These are phyloP conservation scores for Blastobotrys petasosporus DNA, from an alignment of 1,139 yeast species.

Conservation along the genomic window DNA sequence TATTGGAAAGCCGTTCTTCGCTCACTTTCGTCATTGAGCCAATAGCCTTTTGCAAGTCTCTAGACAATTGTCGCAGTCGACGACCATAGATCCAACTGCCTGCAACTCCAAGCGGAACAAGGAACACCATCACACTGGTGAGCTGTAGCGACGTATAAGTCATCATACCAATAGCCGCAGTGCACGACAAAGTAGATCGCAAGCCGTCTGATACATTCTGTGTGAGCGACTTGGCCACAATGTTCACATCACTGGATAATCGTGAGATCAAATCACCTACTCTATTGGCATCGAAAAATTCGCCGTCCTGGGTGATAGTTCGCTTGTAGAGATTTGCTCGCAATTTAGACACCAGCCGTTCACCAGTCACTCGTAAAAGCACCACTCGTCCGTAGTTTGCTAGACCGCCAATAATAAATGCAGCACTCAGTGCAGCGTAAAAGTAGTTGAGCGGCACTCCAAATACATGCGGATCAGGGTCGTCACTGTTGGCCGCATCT, in stretches of 20 bases:
- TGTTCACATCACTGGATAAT: slow-evolving; percentile 81
- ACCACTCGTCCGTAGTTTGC: slow-evolving; percentile 80
- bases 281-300: slow-evolving; percentile 85
- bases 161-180: slow-evolving; percentile 91
- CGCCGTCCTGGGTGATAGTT: slow-evolving; percentile 80
- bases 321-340: slow-evolving; percentile 71
- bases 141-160: slow-evolving; percentile 74
- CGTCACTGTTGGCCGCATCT: slow-evolving; percentile 47
- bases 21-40: slow-evolving; percentile 84
- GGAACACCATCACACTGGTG: slow-evolving; percentile 65
- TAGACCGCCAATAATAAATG: slow-evolving; percentile 62
- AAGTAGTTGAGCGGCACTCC: slow-evolving; percentile 47
- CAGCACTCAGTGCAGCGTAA: slow-evolving; percentile 43
- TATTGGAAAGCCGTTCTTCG: slow-evolving; percentile 84
- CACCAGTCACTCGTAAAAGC: slow-evolving; percentile 71
- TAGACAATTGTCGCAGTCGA: slow-evolving; percentile 65
- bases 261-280: slow-evolving; percentile 92
- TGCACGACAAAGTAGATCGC: slow-evolving; percentile 52
- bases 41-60: slow-evolving; percentile 75
- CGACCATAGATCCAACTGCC: slow-evolving; percentile 79
- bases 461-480: slow-evolving; percentile 36
- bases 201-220: slow-evolving; percentile 90
- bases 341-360: slow-evolving; percentile 75
- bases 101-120: slow-evolving; percentile 74
- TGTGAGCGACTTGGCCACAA: slow-evolving; percentile 80